phyloP scores from a whole-genome alignment of 768 basidiomycete species.

The Baorangia bicolor region DNA sequence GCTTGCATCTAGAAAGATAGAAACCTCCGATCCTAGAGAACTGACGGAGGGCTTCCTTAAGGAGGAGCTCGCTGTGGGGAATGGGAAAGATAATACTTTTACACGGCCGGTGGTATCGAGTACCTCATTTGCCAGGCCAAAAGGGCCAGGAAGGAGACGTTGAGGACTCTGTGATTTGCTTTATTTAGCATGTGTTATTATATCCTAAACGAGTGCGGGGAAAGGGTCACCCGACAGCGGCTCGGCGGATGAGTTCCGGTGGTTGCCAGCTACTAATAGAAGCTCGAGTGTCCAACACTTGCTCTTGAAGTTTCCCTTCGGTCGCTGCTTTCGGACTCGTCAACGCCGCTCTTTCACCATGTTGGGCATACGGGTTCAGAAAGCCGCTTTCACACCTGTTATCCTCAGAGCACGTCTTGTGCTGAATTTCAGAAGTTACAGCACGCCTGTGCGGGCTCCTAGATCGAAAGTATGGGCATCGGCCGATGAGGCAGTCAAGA shows the following conservation, averaged over 20 bases:
- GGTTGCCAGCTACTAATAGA: neutral
- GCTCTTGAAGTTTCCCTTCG: neutral
- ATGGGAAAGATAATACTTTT: conserved; percentile 1
- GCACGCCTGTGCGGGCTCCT: conserved; percentile 25
- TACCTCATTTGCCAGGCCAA: conserved; percentile 66
- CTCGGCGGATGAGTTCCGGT: conserved; percentile 29
- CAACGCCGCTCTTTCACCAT: conserved; percentile 14
- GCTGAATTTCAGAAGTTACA: conserved; percentile 24
- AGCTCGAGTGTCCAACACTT: neutral
- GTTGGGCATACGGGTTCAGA: conserved; percentile 19
- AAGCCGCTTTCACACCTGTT: conserved; percentile 14
- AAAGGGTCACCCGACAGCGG: neutral
- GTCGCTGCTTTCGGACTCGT: neutral
- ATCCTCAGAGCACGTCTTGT: conserved; percentile 18
- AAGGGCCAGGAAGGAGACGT: conserved; percentile 61
- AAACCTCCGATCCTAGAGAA: conserved; percentile 80
- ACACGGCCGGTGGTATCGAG: too few relatives aligned
- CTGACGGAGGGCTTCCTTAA: conserved; percentile 62
- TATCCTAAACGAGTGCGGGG: too few relatives aligned
- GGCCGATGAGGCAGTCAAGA: conserved; percentile 79
- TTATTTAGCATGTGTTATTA: neutral
- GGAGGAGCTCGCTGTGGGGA: conserved; percentile 49
- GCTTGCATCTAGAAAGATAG: conserved; percentile 62
- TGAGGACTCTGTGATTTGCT: conserved; percentile 10
- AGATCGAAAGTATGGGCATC: conserved; percentile 75